A percentile compares a stretch with the other conserved stretches of the same genome.
These are phyloP conservation scores for Hypoxylon trugodes DNA, from an alignment of 495 filamentous ascomycete genomes.

Conservation along the genomic window DNA sequence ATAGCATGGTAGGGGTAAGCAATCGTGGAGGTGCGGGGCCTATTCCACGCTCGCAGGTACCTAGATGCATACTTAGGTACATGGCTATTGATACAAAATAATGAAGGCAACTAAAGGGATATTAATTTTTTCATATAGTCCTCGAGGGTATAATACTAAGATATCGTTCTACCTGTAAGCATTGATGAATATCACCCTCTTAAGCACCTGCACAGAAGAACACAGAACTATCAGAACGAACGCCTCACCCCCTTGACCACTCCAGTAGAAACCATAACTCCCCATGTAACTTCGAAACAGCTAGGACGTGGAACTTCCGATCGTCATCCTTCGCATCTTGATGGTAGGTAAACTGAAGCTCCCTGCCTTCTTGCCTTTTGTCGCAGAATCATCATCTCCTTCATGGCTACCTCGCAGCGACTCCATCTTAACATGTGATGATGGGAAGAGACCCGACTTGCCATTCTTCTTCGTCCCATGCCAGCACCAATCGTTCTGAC, in stretches of 20 bases:
- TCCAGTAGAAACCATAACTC: neutral
- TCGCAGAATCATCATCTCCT: slow-evolving; percentile 12
- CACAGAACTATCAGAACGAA: no score
- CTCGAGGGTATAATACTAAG: neutral
- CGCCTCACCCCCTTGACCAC: neutral
- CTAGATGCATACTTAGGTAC: no score
- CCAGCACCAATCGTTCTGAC: slow-evolving; percentile 58
- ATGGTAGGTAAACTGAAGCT: slow-evolving; percentile 29
- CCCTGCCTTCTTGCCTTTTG: slow-evolving; percentile 24
- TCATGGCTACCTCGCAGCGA: slow-evolving; percentile 24
- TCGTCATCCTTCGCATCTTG: slow-evolving; percentile 38
- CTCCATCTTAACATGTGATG: slow-evolving; percentile 28
- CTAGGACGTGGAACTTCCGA: slow-evolving; percentile 31
- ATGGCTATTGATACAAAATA: no score
- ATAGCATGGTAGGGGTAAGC: slow-evolving; percentile 2
- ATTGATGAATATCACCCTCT: no score
- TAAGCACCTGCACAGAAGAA: no score
- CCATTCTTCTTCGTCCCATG: slow-evolving; percentile 54
- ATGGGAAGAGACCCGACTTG: slow-evolving; percentile 53
- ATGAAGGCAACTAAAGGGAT: no score
- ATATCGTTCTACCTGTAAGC: no score
- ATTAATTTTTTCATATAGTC: no score
- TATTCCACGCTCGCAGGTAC: neutral
- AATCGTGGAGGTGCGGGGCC: slow-evolving; percentile 16
- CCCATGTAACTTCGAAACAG: neutral